Percentiles rank a stretch among this genome's conserved stretches.
phyloP scores from a whole-genome alignment of 2,329 filamentous ascomycete genomes.

The Phyllosticta citribraziliensis region DNA sequence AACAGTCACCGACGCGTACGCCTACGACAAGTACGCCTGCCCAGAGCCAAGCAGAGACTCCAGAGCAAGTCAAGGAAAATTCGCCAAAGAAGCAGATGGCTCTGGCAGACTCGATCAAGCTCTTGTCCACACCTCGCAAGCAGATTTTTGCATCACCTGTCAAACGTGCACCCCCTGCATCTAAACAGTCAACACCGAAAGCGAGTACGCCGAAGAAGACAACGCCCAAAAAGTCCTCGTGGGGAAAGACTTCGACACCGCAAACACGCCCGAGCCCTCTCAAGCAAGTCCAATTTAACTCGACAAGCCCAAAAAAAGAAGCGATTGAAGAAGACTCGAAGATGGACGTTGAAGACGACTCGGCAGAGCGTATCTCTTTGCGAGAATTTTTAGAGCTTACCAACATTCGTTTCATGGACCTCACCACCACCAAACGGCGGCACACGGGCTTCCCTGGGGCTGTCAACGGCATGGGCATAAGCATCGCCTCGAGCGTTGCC shows the following conservation, averaged over 20 bases:
- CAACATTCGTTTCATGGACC: conserved; percentile 95
- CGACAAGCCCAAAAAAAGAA: conserved; percentile 25
- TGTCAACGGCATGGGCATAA: conserved; percentile 22
- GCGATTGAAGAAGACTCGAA: conserved; percentile 34
- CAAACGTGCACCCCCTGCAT: conserved; percentile 18
- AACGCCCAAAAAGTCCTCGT: conserved; percentile 29
- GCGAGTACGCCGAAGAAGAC: conserved; percentile 13
- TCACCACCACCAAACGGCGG: conserved; percentile 76
- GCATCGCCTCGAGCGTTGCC: conserved; percentile 16
- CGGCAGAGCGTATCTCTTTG: conserved; percentile 58
- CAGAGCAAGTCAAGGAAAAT: conserved; percentile 16
- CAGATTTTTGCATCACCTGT: conserved; percentile 34
- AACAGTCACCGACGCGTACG: not conserved
- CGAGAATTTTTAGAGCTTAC: conserved; percentile 93
- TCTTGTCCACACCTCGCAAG: conserved; percentile 40
- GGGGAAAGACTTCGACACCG: conserved; percentile 29
- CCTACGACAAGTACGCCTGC: not conserved
- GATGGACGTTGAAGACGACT: conserved; percentile 32
- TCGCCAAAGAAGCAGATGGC: conserved; percentile 23
- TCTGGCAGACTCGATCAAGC: conserved; percentile 35
- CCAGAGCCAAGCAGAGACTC: not conserved
- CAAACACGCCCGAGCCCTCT: conserved; percentile 2
- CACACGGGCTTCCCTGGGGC: conserved; percentile 55
- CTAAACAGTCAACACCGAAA: conserved; percentile 8
- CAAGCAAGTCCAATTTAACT: conserved; percentile 21